Evolutionary conservation across 345 rosid genomes (phyloP).

Genomic region (Salix arbutifolia): DNA sequence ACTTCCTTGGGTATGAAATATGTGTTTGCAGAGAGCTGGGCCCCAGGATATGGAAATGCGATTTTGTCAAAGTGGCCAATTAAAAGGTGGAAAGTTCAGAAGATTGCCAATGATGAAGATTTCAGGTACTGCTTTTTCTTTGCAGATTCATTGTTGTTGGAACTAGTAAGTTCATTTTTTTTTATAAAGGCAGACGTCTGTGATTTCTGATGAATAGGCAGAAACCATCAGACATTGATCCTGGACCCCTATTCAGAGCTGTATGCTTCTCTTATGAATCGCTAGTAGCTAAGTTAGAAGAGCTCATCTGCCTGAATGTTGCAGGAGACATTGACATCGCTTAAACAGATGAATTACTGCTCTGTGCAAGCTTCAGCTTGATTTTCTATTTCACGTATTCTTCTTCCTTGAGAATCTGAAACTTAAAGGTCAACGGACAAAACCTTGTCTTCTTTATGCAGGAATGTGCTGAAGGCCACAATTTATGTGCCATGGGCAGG

Average conservation of each 20-base stretch:
- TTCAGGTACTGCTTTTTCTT: slow-evolving; percentile 49
- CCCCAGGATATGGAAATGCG: slow-evolving; percentile 88
- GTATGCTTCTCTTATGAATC: not conserved
- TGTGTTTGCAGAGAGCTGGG: slow-evolving; percentile 94
- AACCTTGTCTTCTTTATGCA: slow-evolving; percentile 13
- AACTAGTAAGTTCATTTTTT: too few species aligned
- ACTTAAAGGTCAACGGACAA: not conserved
- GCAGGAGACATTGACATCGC: not conserved
- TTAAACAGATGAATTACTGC: not conserved
- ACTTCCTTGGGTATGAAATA: slow-evolving; percentile 71
- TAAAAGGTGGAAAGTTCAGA: slow-evolving; percentile 70
- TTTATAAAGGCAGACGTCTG: not conserved
- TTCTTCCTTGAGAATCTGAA: not conserved
- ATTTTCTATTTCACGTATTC: not conserved
- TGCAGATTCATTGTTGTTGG: not conserved
- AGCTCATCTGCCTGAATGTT: not conserved
- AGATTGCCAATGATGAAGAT: slow-evolving; percentile 76
- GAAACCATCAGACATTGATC: not conserved
- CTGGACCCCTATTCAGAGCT: not conserved
- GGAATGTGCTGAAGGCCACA: slow-evolving; percentile 86
- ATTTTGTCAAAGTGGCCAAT: slow-evolving; percentile 81
- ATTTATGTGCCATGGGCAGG: slow-evolving; percentile 84
- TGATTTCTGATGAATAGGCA: not conserved
- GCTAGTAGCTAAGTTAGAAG: not conserved
- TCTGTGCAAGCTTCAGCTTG: not conserved